Percentiles rank a stretch among this genome's conserved stretches.
Conservation (phyloP, 1,284 basidiomycete species). For the Wallemia hederae region DNA sequence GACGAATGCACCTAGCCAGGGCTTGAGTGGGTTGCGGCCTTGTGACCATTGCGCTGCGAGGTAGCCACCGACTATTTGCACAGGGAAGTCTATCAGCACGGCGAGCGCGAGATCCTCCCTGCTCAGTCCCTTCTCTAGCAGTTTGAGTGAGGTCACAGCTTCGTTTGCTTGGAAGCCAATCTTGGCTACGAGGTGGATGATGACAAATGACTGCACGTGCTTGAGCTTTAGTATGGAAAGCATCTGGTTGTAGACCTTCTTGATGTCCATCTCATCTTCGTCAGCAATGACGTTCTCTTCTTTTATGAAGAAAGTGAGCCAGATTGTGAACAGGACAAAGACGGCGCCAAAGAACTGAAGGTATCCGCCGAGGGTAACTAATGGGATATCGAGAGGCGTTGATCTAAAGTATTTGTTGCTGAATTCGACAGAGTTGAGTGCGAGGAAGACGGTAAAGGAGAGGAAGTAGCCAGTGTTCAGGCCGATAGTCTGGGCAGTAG, state of each 20-base stretch:
- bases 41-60: constrained; percentile 77
- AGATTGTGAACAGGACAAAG: constrained; percentile 56
- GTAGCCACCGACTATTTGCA: constrained; percentile 87
- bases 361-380: constrained; percentile 51
- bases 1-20: constrained; percentile 82
- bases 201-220: constrained; percentile 66
- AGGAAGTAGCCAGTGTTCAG: constrained; percentile 87
- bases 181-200: constrained; percentile 74
- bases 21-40: constrained; percentile 39
- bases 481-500: constrained; percentile 92
- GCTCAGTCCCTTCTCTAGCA: constrained; percentile 84
- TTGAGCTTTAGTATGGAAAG: constrained; percentile 74
- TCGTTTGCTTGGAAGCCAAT: constrained; percentile 90
- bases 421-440: constrained; percentile 81
- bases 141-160: constrained; percentile 66
- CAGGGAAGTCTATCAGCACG: constrained; percentile 90
- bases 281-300: constrained; percentile 41
- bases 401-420: constrained; percentile 39
- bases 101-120: constrained; percentile 86
- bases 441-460: constrained; percentile 90
- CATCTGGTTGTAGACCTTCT: constrained; percentile 72
- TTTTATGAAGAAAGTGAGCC: constrained; percentile 64
- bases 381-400: constrained; percentile 35
- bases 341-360: constrained; percentile 58
- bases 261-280: constrained; percentile 66